phyloP scores from a whole-genome alignment of 257 asterid species.

The Phtheirospermum japonicum region DNA sequence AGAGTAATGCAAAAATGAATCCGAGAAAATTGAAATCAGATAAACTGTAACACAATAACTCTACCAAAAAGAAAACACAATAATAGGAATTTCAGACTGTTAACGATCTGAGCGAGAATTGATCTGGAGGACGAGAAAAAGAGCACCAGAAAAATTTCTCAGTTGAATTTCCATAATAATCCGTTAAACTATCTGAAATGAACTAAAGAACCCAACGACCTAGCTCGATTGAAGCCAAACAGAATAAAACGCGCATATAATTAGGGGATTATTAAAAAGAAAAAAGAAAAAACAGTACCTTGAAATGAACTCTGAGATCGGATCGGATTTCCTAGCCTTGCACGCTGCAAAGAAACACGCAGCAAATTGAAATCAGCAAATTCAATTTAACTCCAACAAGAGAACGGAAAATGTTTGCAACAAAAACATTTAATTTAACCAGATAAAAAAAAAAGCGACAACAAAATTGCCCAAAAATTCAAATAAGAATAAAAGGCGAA shows the following conservation, averaged over 20 bases:
- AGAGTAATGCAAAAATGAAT: too few relatives aligned
- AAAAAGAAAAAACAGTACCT: too few relatives aligned
- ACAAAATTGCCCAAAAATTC: background rate
- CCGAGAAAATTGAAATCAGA: too few relatives aligned
- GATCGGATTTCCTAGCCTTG: background rate
- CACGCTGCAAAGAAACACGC: background rate
- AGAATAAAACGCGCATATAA: background rate
- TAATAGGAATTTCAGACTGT: too few relatives aligned
- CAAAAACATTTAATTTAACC: too few relatives aligned
- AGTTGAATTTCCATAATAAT: background rate
- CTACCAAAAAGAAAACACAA: too few relatives aligned
- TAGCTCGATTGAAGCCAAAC: background rate
- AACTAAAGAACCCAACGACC: background rate
- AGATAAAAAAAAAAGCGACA: background rate
- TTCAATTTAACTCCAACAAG: background rate
- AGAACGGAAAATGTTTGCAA: too few relatives aligned
- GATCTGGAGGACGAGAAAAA: background rate
- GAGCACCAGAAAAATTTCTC: too few relatives aligned
- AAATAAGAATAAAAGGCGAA: background rate
- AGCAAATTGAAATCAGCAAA: background rate
- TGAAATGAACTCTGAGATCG: background rate
- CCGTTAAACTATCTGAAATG: too few relatives aligned
- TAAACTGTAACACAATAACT: too few relatives aligned
- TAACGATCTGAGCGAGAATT: background rate
- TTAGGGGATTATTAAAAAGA: too few relatives aligned